Evolutionary conservation across 352 stramenopile genomes (phyloP).

Genomic region (Globisporangium splendens): DNA sequence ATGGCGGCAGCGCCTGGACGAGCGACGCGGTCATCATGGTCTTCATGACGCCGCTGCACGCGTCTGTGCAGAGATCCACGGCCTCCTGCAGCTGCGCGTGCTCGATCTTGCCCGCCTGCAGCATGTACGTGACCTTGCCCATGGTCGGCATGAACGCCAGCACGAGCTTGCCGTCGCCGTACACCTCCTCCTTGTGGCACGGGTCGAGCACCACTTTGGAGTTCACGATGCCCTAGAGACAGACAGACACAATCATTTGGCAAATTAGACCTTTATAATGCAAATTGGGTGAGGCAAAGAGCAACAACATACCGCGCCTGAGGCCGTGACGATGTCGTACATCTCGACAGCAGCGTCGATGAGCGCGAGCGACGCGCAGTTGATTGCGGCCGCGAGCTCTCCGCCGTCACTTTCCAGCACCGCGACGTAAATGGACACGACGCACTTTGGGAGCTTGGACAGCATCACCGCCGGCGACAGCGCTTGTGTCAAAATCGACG

Average conservation of each 20-base stretch:
- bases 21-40: conserved; percentile 55
- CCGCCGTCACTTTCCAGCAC: conserved; percentile 86
- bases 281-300: neutral
- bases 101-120: conserved; percentile 78
- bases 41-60: conserved; percentile 54
- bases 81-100: conserved; percentile 78
- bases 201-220: conserved; percentile 67
- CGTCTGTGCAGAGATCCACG: conserved; percentile 86
- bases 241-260: neutral
- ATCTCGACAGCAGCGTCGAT: conserved; percentile 90
- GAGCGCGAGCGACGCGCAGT: conserved; percentile 85
- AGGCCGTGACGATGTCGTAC: conserved; percentile 86
- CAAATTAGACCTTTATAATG: neutral
- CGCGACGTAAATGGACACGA: conserved; percentile 87
- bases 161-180: conserved; percentile 57
- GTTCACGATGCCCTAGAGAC: conserved; percentile 43
- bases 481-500: conserved; percentile 67
- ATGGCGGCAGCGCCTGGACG: conserved; percentile 29
- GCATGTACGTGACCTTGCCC: conserved; percentile 83
- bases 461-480: conserved; percentile 82
- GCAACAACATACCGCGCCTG: conserved; percentile 34
- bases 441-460: conserved; percentile 86
- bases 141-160: conserved; percentile 86
- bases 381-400: conserved; percentile 79
- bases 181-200: conserved; percentile 56